Evolutionary conservation across 1,284 basidiomycete genomes (phyloP).

Genomic region (Fomitopsis betulina): DNA sequence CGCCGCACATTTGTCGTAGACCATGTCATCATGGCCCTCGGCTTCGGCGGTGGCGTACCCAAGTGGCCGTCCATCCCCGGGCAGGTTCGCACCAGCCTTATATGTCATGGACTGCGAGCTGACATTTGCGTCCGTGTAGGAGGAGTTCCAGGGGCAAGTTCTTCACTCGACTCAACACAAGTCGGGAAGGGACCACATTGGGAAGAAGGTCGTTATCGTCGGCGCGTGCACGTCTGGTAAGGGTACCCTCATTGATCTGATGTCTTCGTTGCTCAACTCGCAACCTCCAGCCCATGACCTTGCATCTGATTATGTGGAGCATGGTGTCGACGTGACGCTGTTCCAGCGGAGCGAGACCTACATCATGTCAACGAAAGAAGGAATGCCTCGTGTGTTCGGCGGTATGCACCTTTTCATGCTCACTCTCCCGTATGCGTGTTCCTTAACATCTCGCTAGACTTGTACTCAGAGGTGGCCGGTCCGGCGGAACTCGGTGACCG

Average conservation of each 20-base stretch:
- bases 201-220: conserved; percentile 45
- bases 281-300: conserved; percentile 33
- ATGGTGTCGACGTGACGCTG: conserved; percentile 54
- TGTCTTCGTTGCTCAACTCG: not conserved
- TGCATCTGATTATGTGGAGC: conserved; percentile 39
- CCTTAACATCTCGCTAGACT: not conserved
- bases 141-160: conserved; percentile 36
- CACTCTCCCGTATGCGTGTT: not conserved
- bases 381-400: conserved; percentile 32
- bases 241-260: not conserved
- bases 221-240: conserved; percentile 45
- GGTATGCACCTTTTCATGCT: conserved; percentile 19
- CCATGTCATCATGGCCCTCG: conserved; percentile 59
- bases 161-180: conserved; percentile 41
- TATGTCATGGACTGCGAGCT: not conserved
- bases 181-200: conserved; percentile 34
- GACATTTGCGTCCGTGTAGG: conserved; percentile 19
- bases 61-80: conserved; percentile 46
- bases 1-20: conserved; percentile 47
- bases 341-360: conserved; percentile 61
- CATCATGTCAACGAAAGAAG: conserved; percentile 50
- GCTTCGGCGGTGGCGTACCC: conserved; percentile 48
- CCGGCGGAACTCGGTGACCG: conserved; percentile 49
- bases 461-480: conserved; percentile 46
- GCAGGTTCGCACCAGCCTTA: conserved; percentile 16